Base-by-base conservation (phyloP, 257 asterid genomes). In the Salvia rosmarinus region DNA sequence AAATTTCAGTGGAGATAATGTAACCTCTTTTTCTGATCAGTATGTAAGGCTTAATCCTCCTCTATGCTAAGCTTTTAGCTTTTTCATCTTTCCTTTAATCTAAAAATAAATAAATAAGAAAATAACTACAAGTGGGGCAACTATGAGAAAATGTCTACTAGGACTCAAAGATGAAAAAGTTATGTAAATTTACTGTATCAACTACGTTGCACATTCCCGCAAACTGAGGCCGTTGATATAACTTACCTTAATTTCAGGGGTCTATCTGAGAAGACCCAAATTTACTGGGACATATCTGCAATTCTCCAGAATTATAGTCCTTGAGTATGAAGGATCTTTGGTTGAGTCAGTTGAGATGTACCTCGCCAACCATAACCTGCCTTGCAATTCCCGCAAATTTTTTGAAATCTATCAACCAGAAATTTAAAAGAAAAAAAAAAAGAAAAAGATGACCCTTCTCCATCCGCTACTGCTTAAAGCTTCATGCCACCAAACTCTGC, bases 381-480 rank as follows among this genome's bases (percentile, higher is more conserved):
- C 98, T 90, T 93, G 72, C 68, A 81, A 76, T 77, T 86, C 87
- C 97, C 80, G 98, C 98, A 90, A 84, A 44, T 30, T 0, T 28
- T 2, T 85, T 82, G 62, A 54, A 76, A 75, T 64, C 70, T 75
- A 72, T 70, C 76, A 75, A 72, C 66, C 79, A 73, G 42, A 37
- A 37, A 37, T 37, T 7, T 5, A 2, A 37, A 37, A 37, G 42
- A 37, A 37, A 37, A 37, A 72, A 78, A 77, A 81, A 70, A 4
- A 75, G 77, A 78, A 82, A 74, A 43, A 64, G 9, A 65, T 13
- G 84, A 83, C 85, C 10, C 84, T 80, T 85, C 91, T 85, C 88
- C 84, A 68, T 84, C 81, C 67, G 77, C 78, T 74, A 60, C 19
- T 59, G 61, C 50, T 39, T 64, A 50, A 49, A 75, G 70, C 58